phyloP scores from a whole-genome alignment of 2,329 filamentous ascomycete genomes.

The Colletotrichum melonis region DNA sequence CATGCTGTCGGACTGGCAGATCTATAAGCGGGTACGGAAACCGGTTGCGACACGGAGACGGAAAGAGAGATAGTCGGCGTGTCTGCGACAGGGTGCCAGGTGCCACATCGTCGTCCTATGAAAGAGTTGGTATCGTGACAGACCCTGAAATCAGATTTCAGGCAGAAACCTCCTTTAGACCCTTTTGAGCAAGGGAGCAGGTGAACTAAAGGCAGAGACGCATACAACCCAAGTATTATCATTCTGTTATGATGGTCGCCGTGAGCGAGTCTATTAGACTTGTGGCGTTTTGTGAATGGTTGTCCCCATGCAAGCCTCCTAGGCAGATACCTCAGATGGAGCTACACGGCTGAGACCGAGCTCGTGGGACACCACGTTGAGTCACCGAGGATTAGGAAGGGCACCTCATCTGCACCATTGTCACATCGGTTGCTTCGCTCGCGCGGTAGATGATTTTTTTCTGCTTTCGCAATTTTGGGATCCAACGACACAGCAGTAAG shows the following conservation, averaged over 20 bases:
- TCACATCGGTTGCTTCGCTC: neutral
- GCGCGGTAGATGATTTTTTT: neutral
- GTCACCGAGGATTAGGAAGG: neutral
- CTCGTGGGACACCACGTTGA: neutral
- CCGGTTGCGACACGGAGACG: neutral
- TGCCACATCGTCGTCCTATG: neutral
- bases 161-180: neutral
- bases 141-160: neutral
- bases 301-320: neutral
- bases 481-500: neutral
- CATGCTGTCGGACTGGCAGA: neutral
- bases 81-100: neutral
- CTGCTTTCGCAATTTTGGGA: neutral
- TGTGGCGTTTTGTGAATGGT: neutral
- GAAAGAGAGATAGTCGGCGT: neutral
- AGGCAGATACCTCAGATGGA: constrained; percentile 10
- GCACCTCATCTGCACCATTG: neutral
- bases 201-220: neutral
- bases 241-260: neutral
- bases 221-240: neutral
- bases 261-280: neutral
- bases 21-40: neutral
- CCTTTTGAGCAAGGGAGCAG: neutral
- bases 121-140: neutral
- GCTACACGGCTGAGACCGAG: neutral